Evolutionary conservation across 2,329 filamentous ascomycete genomes (phyloP), one percentile per base, ranked within the genome.

Genomic region (Coniella vitis): DNA sequence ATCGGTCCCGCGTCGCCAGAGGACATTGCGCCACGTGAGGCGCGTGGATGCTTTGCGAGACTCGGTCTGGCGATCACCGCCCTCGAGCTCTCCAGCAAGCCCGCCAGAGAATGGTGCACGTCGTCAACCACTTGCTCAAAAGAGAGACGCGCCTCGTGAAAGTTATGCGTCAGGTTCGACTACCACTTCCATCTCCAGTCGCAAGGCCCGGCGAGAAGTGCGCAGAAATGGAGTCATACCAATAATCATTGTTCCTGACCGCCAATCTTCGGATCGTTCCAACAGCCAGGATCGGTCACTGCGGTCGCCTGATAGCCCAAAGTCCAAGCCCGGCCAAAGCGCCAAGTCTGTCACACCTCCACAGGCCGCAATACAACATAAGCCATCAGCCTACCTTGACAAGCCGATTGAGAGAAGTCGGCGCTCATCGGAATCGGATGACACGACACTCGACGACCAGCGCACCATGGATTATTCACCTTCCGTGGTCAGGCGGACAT

Each of bases 401-500:
- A 63, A 65, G 19, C 66, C 66, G 19, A 55, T 62, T 13, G 67
- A 69, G 16, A 68, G 69, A 47, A 63, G 66, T 19, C 67, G 72
- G 35, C 60, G 69, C 3, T 61, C 67, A 40, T 77, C 76, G 1
- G 69, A 72, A 51, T 74, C 73, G 1, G 72, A 77, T 52, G 66
- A 69, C 12, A 71, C 69, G 25, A 59, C 61, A 19, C 60, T 60
- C 1, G 65, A 64, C 2, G 74, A 78, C 48, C 70, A 75, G 55
- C 70, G 76, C 21, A 83, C 79, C 0, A 77, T 81, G 47, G 80
- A 83, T 60, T 81, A 72, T 49, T 75, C 80, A 9, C 81, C 79
- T 9, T 65, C 67, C 7, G 73, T 83, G 29, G 80, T 80, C 1
- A 61, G 67, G 31, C 73, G 80, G 38, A 73, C 73, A 36, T 83